Conservation (phyloP, 129 eudicot species). For the Cynara cardunculus region DNA sequence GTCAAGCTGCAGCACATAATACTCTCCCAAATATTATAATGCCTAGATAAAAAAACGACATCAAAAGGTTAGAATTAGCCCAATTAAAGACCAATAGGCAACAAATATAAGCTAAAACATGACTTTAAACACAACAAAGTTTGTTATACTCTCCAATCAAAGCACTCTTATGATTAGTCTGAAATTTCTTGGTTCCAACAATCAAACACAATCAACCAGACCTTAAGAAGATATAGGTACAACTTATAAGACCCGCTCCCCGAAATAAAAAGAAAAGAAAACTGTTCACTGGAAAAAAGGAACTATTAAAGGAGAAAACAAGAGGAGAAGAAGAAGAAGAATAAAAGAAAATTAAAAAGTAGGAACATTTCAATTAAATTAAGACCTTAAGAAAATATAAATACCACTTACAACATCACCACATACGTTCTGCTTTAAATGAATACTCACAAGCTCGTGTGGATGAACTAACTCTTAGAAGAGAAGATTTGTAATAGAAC, state of each 20-base stretch:
- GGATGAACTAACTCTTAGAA: background rate
- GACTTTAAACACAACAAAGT: background rate
- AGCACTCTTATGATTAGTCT: background rate
- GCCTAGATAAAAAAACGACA: background rate
- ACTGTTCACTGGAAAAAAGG: background rate
- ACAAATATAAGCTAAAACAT: background rate
- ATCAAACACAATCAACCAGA: background rate
- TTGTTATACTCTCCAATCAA: background rate
- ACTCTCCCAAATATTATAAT: background rate
- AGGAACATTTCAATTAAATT: background rate
- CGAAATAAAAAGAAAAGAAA: background rate
- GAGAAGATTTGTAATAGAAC: background rate
- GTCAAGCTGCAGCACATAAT: background rate
- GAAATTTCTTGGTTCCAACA: background rate
- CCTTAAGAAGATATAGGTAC: no score
- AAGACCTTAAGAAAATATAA: background rate
- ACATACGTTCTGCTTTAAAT: background rate
- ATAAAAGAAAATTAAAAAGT: background rate
- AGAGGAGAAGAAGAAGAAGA: background rate
- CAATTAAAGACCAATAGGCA: background rate
- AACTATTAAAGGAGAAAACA: background rate
- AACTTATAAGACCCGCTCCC: no score
- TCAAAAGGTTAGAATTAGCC: background rate
- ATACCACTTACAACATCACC: background rate
- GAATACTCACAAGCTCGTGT: background rate